These are phyloP conservation scores for Carex kokanica DNA, from an alignment of 176 grass and related monocot species.

Conservation along the genomic window DNA sequence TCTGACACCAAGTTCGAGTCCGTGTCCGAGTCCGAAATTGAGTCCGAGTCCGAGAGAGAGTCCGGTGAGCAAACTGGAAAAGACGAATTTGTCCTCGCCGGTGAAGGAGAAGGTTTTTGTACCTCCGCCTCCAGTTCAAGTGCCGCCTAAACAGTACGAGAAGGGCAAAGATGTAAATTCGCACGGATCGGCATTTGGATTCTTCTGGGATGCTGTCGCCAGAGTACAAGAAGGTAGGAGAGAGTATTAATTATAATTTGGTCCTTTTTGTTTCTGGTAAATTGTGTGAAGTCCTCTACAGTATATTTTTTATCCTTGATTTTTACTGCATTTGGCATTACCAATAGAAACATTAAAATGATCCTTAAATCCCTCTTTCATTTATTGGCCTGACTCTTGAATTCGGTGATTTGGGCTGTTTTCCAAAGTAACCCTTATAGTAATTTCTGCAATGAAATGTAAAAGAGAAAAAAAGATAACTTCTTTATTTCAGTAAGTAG, in stretches of 20 bases:
- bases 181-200: slow-evolving; percentile 57
- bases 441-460: too few relatives aligned
- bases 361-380: not conserved
- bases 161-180: slow-evolving; percentile 32
- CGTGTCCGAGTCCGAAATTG: slow-evolving; percentile 12
- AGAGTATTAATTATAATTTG: not conserved
- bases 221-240: slow-evolving; percentile 73
- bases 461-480: not conserved
- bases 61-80: slow-evolving; percentile 2
- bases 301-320: not conserved
- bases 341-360: not conserved
- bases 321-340: not conserved
- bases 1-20: not conserved
- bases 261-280: slow-evolving; percentile 9
- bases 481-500: not conserved
- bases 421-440: not conserved
- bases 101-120: slow-evolving; percentile 30
- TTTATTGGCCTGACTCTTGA: too few relatives aligned
- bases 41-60: slow-evolving; percentile 25
- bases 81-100: slow-evolving; percentile 32
- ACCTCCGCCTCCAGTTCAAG: slow-evolving; percentile 47
- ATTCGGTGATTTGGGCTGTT: not conserved
- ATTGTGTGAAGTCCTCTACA: not conserved
- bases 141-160: slow-evolving; percentile 61
- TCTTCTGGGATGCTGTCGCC: slow-evolving; percentile 89